Evolutionary conservation across 257 asterid genomes (phyloP), one percentile per base, ranked within the genome.

Genomic region (Salvia hispanica): DNA sequence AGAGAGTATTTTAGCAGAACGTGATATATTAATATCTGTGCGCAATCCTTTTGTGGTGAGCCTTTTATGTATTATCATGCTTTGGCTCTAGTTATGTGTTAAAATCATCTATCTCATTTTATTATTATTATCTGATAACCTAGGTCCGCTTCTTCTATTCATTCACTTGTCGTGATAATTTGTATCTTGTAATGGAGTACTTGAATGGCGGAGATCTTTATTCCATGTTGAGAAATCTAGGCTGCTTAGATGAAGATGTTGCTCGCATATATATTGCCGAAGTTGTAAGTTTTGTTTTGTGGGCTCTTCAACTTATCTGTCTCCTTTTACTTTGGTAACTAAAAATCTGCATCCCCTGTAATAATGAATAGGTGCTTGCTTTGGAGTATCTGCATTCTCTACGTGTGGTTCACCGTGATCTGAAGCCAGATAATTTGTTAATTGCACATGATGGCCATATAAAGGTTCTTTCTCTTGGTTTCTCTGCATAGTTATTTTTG

Each of bases 41-140:
- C 98, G 96, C 79, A 94, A 94, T 83, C 98, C 96, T 70, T 94
- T 94, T 79, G 99, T 94, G 97, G 99, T 94, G 87, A 79, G 99
- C 79, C 73, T 77, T 43, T 72, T 70, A 72, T 71, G 74, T 55
- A 71, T 61, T 75, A 46, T 39, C 66, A 4, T 75, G 50, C 51
- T 67, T 34, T 78, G 28, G 48, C 67, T 60, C 28, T 70, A 12
- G 9, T 40, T 64, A 39, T 67, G 44, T 48, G 28, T 67, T 61
- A 63, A 67, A 53, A 75, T 50, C 33, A 16, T 76, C 66, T 31
- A 14, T 76, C 66, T 58, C 59, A 54, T 56, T 67, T 45, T 87
- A 70, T 77, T 69, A 66, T 73, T 57, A 37, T 51, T 51, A 15
- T 68, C 70, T 67, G 69, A 40, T 66, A 52, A 57, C 33, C 58